Evolutionary conservation across 495 filamentous ascomycete genomes (phyloP).

Genomic region (Neurospora sp.): DNA sequence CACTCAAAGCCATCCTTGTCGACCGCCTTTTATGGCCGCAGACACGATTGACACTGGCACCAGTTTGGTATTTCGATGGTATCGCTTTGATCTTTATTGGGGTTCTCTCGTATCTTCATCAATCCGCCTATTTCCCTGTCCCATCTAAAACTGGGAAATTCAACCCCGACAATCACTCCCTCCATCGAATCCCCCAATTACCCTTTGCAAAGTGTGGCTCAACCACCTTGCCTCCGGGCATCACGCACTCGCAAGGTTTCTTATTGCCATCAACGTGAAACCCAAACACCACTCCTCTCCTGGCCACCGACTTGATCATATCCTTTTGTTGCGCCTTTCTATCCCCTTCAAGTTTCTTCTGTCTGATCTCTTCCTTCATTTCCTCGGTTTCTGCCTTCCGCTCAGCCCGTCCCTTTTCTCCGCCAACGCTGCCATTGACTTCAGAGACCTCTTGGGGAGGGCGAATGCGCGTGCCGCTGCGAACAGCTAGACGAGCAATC

Average conservation of each 20-base stretch:
- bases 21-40: not conserved
- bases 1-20: not conserved
- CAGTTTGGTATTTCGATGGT: not conserved
- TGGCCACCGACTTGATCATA: conserved; percentile 31
- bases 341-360: conserved; percentile 7
- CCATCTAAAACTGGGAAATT: too few relatives aligned
- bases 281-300: conserved; percentile 38
- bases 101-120: too few relatives aligned
- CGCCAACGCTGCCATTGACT: conserved; percentile 34
- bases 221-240: conserved; percentile 31
- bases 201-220: conserved; percentile 37
- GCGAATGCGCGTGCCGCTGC: conserved; percentile 18
- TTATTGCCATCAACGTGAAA: conserved; percentile 10
- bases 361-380: conserved; percentile 24
- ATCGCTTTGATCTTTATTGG: too few relatives aligned
- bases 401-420: conserved; percentile 33
- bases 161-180: conserved; percentile 11
- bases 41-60: not conserved
- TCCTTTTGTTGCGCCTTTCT: conserved; percentile 26
- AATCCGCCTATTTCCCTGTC: too few relatives aligned
- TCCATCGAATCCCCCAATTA: conserved; percentile 38
- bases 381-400: conserved; percentile 26
- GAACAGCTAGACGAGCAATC: conserved; percentile 1
- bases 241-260: conserved; percentile 18
- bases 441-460: conserved; percentile 27